Base-by-base conservation (phyloP, 192 early-diverging fungal genomes). In the Rhizophagus sp. region DNA sequence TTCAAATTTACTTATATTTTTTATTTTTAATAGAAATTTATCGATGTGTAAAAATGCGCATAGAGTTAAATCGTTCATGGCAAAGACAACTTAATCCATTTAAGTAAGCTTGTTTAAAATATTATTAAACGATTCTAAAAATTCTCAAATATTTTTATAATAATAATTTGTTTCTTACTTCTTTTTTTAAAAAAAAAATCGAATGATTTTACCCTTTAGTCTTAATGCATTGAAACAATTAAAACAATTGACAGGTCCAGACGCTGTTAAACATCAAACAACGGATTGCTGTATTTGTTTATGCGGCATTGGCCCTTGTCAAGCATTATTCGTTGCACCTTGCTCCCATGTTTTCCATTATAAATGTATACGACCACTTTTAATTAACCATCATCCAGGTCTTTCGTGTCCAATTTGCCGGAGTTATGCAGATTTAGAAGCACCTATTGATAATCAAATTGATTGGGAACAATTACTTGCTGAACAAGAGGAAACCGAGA, bases 271-370 rank as follows among this genome's bases (percentile, higher is more conserved):
- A 81, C 76, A 73, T 27, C 69, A 69, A 74, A 80, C 80, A 10
- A 83, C 80, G 41, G 93, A 96, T 85, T 96, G 96, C 86, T 97
- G 95, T 82, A 97, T 97, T 82, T 97, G 96, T 84, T 87, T 97
- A 82, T 94, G 90, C 84, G 87, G 91, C 73, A 95, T 97, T 82
- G 89, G 89, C 7, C 94, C 95, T 44, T 94, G 91, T 87, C 96
- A 97, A 85, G 92, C 95, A 24, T 90, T 97, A 80, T 97, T 97
- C 84, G 88, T 96, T 47, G 95, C 95, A 2, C 96, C 96, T 9
- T 97, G 96, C 84, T 96, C 93, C 27, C 96, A 97, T 76, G 94
- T 93, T 79, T 97, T 94, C 88, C 96, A 97, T 81, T 97, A 95
- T 86, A 95, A 95, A 82, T 97, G 96, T 85, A 93, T 95, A 82